Evolutionary conservation across 192 early-diverging fungal genomes (phyloP).

Genomic region (Dimargaris verticillata): DNA sequence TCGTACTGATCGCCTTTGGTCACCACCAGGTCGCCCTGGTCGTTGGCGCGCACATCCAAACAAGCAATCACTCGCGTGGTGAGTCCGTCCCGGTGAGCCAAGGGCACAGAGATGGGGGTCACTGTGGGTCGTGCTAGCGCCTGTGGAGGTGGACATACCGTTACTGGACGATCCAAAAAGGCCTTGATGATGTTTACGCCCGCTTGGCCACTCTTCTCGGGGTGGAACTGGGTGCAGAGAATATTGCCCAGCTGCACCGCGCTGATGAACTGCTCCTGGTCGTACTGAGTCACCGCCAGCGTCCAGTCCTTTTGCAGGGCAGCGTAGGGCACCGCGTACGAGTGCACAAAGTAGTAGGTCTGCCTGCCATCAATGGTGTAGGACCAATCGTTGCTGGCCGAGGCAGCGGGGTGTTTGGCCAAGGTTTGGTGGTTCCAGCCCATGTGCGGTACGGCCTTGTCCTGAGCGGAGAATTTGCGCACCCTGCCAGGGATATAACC

Average conservation of each 20-base stretch:
- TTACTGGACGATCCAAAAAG: constrained; percentile 39
- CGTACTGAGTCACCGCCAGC: constrained; percentile 73
- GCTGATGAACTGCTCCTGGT: constrained; percentile 71
- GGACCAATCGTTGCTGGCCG: constrained; percentile 12
- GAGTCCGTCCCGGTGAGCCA: constrained; percentile 33
- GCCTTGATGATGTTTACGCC: constrained; percentile 66
- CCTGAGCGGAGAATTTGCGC: constrained; percentile 34
- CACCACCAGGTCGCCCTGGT: constrained; percentile 91
- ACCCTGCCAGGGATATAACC: constrained; percentile 65
- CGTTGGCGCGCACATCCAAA: constrained; percentile 92
- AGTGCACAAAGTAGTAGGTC: constrained; percentile 97
- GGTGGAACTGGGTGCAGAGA: constrained; percentile 98
- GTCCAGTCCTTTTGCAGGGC: constrained; percentile 47
- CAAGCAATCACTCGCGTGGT: constrained; percentile 92
- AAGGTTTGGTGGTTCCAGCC: constrained; percentile 64
- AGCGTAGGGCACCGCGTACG: constrained; percentile 62
- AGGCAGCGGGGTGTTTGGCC: not conserved
- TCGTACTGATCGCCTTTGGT: constrained; percentile 99
- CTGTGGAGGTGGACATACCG: not conserved
- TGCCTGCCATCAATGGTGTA: constrained; percentile 26
- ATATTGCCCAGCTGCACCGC: constrained; percentile 67
- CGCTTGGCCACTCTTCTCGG: constrained; percentile 88
- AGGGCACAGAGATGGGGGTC: constrained; percentile 13
- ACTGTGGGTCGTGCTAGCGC: not conserved
- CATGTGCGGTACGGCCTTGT: constrained; percentile 94